Conservation (phyloP, 768 basidiomycete species). For the Phanerochaete carnosa region DNA sequence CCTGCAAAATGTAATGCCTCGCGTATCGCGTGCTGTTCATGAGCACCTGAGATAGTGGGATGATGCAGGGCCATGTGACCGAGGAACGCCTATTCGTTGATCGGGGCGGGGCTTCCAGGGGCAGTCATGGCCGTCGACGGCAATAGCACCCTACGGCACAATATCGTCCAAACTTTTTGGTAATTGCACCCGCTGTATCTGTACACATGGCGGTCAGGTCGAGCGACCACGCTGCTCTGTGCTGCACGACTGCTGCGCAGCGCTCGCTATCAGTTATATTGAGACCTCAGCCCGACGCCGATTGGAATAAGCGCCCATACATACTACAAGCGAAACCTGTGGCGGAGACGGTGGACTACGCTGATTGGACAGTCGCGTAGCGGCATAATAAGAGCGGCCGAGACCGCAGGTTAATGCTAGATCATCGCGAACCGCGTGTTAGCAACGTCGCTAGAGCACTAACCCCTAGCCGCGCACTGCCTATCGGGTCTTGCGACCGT, state of each 20-base stretch:
- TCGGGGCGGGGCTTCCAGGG: background rate
- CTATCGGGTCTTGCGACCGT: background rate
- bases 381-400: too few relatives aligned
- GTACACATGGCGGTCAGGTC: background rate
- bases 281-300: too few relatives aligned
- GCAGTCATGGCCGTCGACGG: background rate
- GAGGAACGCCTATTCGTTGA: background rate
- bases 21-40: slow-evolving; percentile 1
- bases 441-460: background rate
- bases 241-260: background rate
- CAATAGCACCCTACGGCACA: background rate
- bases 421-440: too few relatives aligned
- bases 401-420: too few relatives aligned
- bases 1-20: background rate
- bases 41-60: background rate
- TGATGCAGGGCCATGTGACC: slow-evolving; percentile 5
- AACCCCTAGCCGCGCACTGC: background rate
- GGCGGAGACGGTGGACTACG: too few relatives aligned
- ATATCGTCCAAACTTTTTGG: background rate
- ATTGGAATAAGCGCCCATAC: too few relatives aligned
- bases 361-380: too few relatives aligned
- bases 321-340: too few relatives aligned
- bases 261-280: background rate
- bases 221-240: background rate
- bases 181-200: background rate